These are phyloP conservation scores for Fragosphaeria purpurea DNA, from an alignment of 2,329 filamentous ascomycete genomes.

Conservation along the genomic window DNA sequence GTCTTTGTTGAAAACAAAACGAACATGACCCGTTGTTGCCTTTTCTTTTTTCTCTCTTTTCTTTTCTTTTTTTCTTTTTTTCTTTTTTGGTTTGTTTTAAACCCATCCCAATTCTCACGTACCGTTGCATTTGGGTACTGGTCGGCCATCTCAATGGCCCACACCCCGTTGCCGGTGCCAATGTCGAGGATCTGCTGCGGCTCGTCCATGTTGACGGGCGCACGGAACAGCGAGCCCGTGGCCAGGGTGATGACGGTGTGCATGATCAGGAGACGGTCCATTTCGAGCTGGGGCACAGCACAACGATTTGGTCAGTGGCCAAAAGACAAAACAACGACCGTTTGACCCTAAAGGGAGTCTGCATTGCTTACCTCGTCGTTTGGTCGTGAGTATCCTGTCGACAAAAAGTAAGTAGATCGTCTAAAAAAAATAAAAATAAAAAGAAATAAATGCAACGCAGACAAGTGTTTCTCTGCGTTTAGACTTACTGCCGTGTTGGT, in stretches of 20 bases:
- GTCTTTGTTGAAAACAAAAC: neutral
- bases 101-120: neutral
- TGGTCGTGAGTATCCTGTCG: constrained; percentile 23
- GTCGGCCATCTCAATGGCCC: constrained; percentile 11
- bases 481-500: constrained; percentile 21
- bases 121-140: constrained; percentile 4
- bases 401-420: neutral
- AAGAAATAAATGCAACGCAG: neutral
- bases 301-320: too few species aligned
- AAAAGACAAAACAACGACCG: too few species aligned
- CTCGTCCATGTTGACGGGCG: constrained; percentile 6
- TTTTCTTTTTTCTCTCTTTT: too few species aligned
- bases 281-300: constrained; percentile 4
- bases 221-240: constrained; percentile 5
- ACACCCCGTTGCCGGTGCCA: constrained; percentile 11
- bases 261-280: constrained; percentile 11
- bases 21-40: too few species aligned
- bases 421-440: neutral
- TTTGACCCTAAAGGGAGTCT: too few species aligned
- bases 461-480: neutral
- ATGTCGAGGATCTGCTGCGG: constrained; percentile 9
- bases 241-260: constrained; percentile 6
- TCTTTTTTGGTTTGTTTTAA: too few species aligned
- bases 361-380: constrained; percentile 22
- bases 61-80: too few species aligned